Evolutionary conservation across 2,329 filamentous ascomycete species (phyloP).

Genomic region (Escovopsis sp.): DNA sequence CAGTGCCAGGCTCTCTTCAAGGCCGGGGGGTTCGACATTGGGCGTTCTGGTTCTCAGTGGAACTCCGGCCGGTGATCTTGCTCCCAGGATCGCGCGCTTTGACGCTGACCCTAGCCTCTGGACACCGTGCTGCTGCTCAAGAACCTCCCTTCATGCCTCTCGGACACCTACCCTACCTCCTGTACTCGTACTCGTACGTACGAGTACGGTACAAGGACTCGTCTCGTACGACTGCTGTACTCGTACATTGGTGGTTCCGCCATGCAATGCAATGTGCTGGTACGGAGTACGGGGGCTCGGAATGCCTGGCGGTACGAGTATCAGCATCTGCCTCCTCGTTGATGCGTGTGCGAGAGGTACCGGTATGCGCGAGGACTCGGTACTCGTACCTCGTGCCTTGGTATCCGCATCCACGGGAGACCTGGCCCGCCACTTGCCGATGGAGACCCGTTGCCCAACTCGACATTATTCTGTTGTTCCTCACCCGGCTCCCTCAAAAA

Average conservation of each 20-base stretch:
- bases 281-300: slow-evolving; percentile 1
- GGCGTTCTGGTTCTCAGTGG: slow-evolving; percentile 3
- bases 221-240: too few relatives aligned
- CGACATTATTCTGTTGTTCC: slow-evolving; percentile 3
- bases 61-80: slow-evolving; percentile 4
- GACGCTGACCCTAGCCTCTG: neutral
- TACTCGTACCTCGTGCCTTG: too few relatives aligned
- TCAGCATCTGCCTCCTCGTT: neutral
- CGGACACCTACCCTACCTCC: too few relatives aligned
- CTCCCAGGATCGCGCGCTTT: slow-evolving; percentile 1
- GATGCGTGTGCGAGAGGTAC: too few relatives aligned
- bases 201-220: too few relatives aligned
- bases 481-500: neutral
- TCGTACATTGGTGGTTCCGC: neutral
- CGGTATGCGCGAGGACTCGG: too few relatives aligned
- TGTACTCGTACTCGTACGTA: too few relatives aligned
- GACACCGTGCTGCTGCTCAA: neutral
- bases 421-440: neutral
- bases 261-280: slow-evolving; percentile 5
- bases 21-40: neutral
- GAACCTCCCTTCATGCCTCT: too few relatives aligned
- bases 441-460: slow-evolving; percentile 6
- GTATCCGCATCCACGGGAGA: too few relatives aligned
- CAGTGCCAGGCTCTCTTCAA: neutral
- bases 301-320: neutral